phyloP scores from a whole-genome alignment of 2,329 filamentous ascomycete genomes.

The Ceratocystis huliohia region DNA sequence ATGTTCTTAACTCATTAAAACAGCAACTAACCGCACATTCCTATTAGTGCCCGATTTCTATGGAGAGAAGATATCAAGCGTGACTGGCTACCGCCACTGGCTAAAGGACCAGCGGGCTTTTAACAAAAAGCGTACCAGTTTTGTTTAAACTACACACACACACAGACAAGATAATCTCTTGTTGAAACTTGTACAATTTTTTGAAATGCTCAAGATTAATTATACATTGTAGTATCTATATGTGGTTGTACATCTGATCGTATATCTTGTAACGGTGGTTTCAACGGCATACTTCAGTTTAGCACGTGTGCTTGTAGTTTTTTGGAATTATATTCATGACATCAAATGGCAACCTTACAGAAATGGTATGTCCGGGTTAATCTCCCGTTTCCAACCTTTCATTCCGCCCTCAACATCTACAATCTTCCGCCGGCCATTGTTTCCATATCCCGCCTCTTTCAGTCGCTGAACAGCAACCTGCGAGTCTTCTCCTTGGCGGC shows the following conservation, averaged over 20 bases:
- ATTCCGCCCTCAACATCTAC: constrained; percentile 62
- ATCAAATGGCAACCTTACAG: constrained; percentile 27
- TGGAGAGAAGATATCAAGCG: constrained; percentile 93
- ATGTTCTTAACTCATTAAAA: neutral
- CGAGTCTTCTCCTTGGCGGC: constrained; percentile 65
- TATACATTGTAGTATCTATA: too few relatives aligned
- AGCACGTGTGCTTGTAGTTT: neutral
- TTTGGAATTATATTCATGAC: neutral
- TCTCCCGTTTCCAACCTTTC: constrained; percentile 55
- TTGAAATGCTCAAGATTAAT: neutral
- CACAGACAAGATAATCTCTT: neutral
- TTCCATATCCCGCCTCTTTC: constrained; percentile 45
- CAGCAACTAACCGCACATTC: neutral
- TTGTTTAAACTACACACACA: constrained; percentile 33
- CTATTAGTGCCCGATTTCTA: constrained; percentile 79
- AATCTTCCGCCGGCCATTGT: constrained; percentile 44
- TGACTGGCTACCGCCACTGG: constrained; percentile 85
- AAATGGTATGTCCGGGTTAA: constrained; percentile 48
- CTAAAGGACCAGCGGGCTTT: constrained; percentile 95
- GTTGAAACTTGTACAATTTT: neutral
- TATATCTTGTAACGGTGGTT: too few relatives aligned
- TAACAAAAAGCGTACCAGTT: constrained; percentile 71
- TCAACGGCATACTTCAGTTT: neutral
- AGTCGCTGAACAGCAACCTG: constrained; percentile 55
- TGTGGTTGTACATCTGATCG: too few relatives aligned